These are phyloP conservation scores for Diplodia intermedia DNA, from an alignment of 2,329 filamentous ascomycete species.

Conservation along the genomic window DNA sequence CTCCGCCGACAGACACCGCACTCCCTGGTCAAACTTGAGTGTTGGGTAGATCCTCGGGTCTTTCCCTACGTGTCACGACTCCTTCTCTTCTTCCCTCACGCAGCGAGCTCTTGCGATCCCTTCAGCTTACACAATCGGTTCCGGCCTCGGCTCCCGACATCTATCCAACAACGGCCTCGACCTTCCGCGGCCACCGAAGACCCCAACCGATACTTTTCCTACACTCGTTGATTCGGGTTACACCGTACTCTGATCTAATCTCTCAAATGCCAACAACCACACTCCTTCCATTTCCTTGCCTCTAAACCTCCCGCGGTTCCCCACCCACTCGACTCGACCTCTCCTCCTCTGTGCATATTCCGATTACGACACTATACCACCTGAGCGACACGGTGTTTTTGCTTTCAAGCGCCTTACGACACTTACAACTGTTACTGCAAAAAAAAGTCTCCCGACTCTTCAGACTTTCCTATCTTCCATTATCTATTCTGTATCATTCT, in stretches of 20 bases:
- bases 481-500: conserved; percentile 35
- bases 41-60: conserved; percentile 25
- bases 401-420: conserved; percentile 39
- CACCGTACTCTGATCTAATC: conserved; percentile 49
- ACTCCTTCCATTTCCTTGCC: conserved; percentile 54
- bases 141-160: conserved; percentile 38
- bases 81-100: conserved; percentile 41
- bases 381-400: conserved; percentile 42
- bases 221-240: conserved; percentile 51
- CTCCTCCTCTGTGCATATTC: conserved; percentile 33
- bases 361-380: conserved; percentile 33
- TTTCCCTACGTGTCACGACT: conserved; percentile 47
- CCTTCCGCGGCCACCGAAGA: conserved; percentile 33
- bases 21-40: conserved; percentile 18
- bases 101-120: conserved; percentile 42
- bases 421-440: conserved; percentile 35
- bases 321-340: conserved; percentile 24
- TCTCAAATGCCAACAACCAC: conserved; percentile 52
- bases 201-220: conserved; percentile 38
- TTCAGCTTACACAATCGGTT: conserved; percentile 37
- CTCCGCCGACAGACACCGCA: conserved; percentile 22
- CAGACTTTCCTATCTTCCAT: conserved; percentile 29
- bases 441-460: conserved; percentile 30
- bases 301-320: conserved; percentile 38
- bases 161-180: conserved; percentile 25